These are phyloP conservation scores for Beauveria sp. DNA, from an alignment of 2,329 filamentous ascomycete genomes.

Conservation along the genomic window DNA sequence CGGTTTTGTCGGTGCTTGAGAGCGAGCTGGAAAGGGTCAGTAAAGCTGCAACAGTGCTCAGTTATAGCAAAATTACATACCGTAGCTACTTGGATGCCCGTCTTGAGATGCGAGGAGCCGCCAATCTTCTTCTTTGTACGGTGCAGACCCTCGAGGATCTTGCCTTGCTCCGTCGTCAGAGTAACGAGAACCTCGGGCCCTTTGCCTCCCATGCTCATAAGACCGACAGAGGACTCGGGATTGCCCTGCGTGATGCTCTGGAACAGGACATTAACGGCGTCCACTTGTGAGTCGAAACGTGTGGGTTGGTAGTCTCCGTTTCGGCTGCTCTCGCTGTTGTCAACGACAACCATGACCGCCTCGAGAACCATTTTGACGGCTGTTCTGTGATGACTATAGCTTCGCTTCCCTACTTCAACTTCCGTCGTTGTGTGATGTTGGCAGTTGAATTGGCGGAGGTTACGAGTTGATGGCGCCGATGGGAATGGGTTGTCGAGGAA, in stretches of 20 bases:
- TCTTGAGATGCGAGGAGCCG: constrained; percentile 80
- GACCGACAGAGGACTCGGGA: constrained; percentile 90
- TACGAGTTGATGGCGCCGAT: constrained; percentile 5
- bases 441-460: not conserved
- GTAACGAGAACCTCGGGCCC: constrained; percentile 97
- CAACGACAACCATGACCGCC: constrained; percentile 98
- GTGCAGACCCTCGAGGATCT: constrained; percentile 86
- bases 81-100: constrained; percentile 88
- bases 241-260: constrained; percentile 92
- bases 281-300: constrained; percentile 91
- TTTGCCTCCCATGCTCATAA: constrained; percentile 98
- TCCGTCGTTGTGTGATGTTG: not conserved
- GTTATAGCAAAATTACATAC: constrained; percentile 46
- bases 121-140: constrained; percentile 86
- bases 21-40: constrained; percentile 72
- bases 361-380: constrained; percentile 85
- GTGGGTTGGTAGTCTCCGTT: constrained; percentile 92
- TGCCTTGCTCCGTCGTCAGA: constrained; percentile 90
- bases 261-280: constrained; percentile 92
- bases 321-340: constrained; percentile 97
- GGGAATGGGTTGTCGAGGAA: constrained; percentile 5
- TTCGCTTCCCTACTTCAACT: not conserved
- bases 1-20: constrained; percentile 98
- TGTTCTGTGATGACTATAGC: constrained; percentile 19
- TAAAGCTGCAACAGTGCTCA: constrained; percentile 44